Evolutionary conservation across 2,329 filamentous ascomycete genomes (phyloP).

Genomic region (Falciphora oryzae): DNA sequence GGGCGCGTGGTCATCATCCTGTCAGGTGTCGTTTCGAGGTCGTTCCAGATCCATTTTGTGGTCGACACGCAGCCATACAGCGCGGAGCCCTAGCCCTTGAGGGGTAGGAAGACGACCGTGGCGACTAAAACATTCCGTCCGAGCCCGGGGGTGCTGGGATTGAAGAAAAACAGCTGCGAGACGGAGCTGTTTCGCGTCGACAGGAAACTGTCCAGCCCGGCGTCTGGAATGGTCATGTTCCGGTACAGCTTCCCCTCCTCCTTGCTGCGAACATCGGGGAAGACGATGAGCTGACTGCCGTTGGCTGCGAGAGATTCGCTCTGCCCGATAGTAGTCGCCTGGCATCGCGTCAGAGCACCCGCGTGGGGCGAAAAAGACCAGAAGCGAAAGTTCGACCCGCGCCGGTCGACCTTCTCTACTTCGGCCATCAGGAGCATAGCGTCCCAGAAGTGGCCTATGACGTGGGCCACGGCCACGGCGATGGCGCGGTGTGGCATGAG

Average conservation of each 20-base stretch:
- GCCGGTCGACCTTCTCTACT: neutral
- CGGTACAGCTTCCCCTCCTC: neutral
- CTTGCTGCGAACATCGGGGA: neutral
- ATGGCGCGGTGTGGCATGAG: neutral
- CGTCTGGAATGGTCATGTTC: neutral
- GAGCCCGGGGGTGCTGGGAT: neutral
- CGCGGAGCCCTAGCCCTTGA: neutral
- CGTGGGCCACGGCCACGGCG: neutral
- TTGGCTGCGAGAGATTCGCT: neutral
- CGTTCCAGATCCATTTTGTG: neutral
- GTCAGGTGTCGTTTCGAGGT: neutral
- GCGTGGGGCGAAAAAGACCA: neutral
- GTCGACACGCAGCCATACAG: neutral
- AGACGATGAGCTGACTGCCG: neutral
- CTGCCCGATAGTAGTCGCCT: neutral
- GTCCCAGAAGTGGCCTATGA: neutral
- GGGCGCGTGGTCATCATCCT: neutral
- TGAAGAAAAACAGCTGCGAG: slow-evolving; percentile 1
- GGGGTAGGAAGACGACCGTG: neutral
- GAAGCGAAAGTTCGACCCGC: neutral
- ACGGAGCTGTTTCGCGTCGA: neutral
- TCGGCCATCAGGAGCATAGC: neutral
- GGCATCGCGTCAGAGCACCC: neutral
- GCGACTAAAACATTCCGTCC: neutral
- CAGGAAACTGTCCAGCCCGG: neutral